Evolutionary conservation across 495 filamentous ascomycete species (phyloP), one percentile per base, ranked within the genome.

Genomic region (Talaromyces proteolyticus): DNA sequence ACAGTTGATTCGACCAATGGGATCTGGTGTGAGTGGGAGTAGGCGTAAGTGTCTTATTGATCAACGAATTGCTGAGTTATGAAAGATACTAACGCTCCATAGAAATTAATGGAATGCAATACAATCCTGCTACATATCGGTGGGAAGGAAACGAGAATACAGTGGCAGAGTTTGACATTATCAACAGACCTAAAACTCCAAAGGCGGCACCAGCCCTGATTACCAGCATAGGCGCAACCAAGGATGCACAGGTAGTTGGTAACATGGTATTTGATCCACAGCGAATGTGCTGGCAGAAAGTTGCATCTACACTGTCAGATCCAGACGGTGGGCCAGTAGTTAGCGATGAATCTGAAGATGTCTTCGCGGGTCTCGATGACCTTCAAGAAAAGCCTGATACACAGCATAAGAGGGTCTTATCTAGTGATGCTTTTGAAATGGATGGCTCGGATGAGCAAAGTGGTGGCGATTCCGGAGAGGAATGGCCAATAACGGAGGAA

Each of bases 111-210:
- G 93, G 91, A 46, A 98, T 98, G 93, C 85, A 77, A 24, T 98
- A 94, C 67, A 98, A 98, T 60, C 88, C 93, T 1, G 62, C 66
- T 14, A 84, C 84, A 1, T 91, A 84, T 58, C 79, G 82, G 22
- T 98, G 94, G 93, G 93, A 97, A 70, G 93, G 93, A 36, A 98
- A 98, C 57, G 93, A 97, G 61, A 90, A 89, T 48, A 79, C 79
- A 12, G 70, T 95, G 18, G 75, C 73, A 37, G 80, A 82, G 10
- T 97, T 97, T 62, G 88, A 93, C 23, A 59, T 67, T 4, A 68
- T 68, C 36, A 56, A 57, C 14, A 21, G 48, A 14, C 54, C 75
- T 56, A 80, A 56, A 54, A 76, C 62, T 47, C 76, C 69, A 8
- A 87, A 88, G 24, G 80, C 89, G 8, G 85, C 89, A 2, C 93